These are phyloP conservation scores for Corynespora cassiicola DNA, from an alignment of 2,329 filamentous ascomycete species.

Conservation along the genomic window DNA sequence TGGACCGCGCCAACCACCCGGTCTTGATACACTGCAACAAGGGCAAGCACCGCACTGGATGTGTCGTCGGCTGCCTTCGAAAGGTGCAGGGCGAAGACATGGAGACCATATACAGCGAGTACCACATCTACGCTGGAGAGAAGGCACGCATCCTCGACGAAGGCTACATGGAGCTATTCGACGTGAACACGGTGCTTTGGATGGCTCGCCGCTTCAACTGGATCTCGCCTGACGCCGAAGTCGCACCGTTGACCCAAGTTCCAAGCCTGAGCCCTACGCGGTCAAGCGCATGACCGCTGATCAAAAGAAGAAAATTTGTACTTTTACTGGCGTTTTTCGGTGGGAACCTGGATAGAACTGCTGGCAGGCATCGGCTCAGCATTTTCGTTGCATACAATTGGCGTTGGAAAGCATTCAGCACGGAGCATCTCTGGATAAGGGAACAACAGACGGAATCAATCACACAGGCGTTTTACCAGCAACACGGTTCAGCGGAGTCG, in stretches of 20 bases:
- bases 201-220: conserved; percentile 41
- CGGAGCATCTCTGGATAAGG: too few relatives aligned
- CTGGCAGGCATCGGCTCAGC: too few relatives aligned
- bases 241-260: conserved; percentile 13
- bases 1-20: conserved; percentile 77
- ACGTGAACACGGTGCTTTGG: conserved; percentile 50
- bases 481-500: too few relatives aligned
- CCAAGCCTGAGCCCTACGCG: conserved; percentile 2
- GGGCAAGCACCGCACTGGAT: conserved; percentile 90
- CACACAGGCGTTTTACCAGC: too few relatives aligned
- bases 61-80: conserved; percentile 81
- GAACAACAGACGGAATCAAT: too few relatives aligned
- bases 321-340: too few relatives aligned
- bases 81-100: conserved; percentile 71
- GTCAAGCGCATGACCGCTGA: background rate
- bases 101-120: conserved; percentile 72
- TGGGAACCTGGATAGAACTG: too few relatives aligned
- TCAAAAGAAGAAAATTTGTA: too few relatives aligned
- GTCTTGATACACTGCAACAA: conserved; percentile 93
- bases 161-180: conserved; percentile 53
- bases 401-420: too few relatives aligned
- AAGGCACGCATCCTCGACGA: conserved; percentile 58
- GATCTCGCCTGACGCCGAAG: conserved; percentile 21
- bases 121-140: conserved; percentile 64
- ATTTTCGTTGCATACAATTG: too few relatives aligned